phyloP scores from a whole-genome alignment of 2,329 filamentous ascomycete genomes.

The Aspergillus neoniger region DNA sequence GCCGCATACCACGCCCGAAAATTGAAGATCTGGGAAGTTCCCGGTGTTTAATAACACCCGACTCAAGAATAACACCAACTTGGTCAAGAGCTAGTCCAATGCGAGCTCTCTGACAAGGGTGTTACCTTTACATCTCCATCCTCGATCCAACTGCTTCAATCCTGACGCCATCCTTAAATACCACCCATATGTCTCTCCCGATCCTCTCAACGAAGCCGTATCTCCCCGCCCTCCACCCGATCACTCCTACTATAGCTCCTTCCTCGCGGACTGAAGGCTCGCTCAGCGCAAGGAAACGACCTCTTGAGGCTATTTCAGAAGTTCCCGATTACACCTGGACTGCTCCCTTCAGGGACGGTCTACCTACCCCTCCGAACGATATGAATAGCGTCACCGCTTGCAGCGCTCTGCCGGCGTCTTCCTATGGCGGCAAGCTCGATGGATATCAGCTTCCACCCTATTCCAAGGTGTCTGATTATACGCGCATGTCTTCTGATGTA shows the following conservation, averaged over 20 bases:
- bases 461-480: constrained; percentile 18
- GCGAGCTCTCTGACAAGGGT: constrained; percentile 24
- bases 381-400: constrained; percentile 46
- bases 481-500: constrained; percentile 26
- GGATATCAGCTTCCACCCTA: constrained; percentile 30
- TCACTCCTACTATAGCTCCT: constrained; percentile 29
- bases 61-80: neutral
- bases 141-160: constrained; percentile 14
- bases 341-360: constrained; percentile 43
- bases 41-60: neutral
- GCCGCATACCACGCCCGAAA: constrained; percentile 2
- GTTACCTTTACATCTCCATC: neutral
- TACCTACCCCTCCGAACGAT: constrained; percentile 45
- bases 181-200: constrained; percentile 38
- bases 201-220: constrained; percentile 29
- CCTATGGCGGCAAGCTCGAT: constrained; percentile 35
- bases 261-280: constrained; percentile 22
- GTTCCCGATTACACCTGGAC: constrained; percentile 31
- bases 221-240: constrained; percentile 29
- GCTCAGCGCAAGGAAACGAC: constrained; percentile 16
- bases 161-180: constrained; percentile 14
- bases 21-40: neutral
- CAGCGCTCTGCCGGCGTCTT: constrained; percentile 33
- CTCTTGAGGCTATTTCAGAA: constrained; percentile 18
- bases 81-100: constrained; percentile 19